Evolutionary conservation across 371 early-diverging fungal genomes (phyloP), one percentile per base, ranked within the genome.

Genomic region (Mucor saturninus): DNA sequence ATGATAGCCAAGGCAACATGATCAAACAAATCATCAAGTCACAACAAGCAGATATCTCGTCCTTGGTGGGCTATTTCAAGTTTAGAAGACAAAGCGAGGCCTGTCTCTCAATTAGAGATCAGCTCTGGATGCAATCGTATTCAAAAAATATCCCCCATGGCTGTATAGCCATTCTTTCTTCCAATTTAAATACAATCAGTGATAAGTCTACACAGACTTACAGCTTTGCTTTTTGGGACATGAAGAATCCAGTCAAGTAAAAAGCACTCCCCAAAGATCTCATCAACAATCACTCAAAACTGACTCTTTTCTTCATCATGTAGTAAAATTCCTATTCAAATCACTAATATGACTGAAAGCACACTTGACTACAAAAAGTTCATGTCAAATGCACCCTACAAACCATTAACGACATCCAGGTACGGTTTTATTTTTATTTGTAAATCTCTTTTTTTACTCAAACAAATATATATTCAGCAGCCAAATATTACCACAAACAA

Each of bases 181-280:
- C 69, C 0, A 45, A 32, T 5, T 13, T 50, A 3, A 59, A 46
- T 30, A 31, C 35, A 7, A 3, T 59, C 5, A 21, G 15, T 0
- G 68, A 68, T 35, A 52, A 57, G 15, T 59, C 69, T 1, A 69
- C 69, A 13, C 69, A 69, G 2, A 53, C 53, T 11, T 64, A 61
- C 14, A 49, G 61, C 8, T 69, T 64, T 61, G 64, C 65, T 11
- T 69, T 69, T 43, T 69, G 69, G 69, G 65, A 69, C 38, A 64
- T 64, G 58, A 69, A 53, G 37, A 45, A 53, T 53, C 1, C n/a
- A 15, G 51, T 13, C 30, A 32, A 38, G 52, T 55, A 57, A 52
- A 26, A 35, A 35, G 35, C 21, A 21, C 21, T 21, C 21, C 21
- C 21, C 21, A 21, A 21, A 21, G 1, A 21, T 38, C 5, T 43